Evolutionary conservation across 805 yeast genomes (phyloP), one percentile per base, ranked within the genome.

Genomic region (Kodamaea nitidulidarum): DNA sequence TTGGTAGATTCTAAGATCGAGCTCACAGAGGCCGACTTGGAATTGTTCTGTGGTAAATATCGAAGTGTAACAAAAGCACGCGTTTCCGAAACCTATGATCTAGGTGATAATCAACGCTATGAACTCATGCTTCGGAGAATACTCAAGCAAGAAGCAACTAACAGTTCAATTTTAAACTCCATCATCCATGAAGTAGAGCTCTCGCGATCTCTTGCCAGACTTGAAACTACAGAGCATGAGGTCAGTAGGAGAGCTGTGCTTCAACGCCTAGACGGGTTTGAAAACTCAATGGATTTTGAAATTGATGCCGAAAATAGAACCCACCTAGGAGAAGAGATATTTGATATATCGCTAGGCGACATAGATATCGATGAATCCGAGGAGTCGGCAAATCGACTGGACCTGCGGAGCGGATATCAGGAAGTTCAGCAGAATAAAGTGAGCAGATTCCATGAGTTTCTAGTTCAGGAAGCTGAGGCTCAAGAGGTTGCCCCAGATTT

Each of bases 281-380:
- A 38, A 15, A 12, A 26, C 17, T 14, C n/a, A 7, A n/a, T 38
- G 15, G 36, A 25, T 10, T 33, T 27, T 25, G 32, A 16, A 11
- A 12, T 15, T 7, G 36, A 38, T 4, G 29, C 11, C 4, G 21
- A 34, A 25, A 32, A 28, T 12, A 26, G 40, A 25, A n/a, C n/a
- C 12, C n/a, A 36, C 9, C 22, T 21, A 14, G 38, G 29, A 15
- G 41, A 43, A 16, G 48, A 44, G 3, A 35, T 54, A 8, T 56
- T 57, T 39, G 51, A 52, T 26, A 22, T 58, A 8, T 50, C 60
- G 1, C 51, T 58, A 22, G 51, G 55, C 2, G 60, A 49, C 15
- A 30, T 55, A 10, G 49, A 50, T 31, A 25, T 25, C 12, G n/a
- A 9, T 6, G 12, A 20, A 20, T 20, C 27, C 12, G 22, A 20